Evolutionary conservation across 1,284 basidiomycete species (phyloP).

Genomic region (Moesziomyces parantarcticus): DNA sequence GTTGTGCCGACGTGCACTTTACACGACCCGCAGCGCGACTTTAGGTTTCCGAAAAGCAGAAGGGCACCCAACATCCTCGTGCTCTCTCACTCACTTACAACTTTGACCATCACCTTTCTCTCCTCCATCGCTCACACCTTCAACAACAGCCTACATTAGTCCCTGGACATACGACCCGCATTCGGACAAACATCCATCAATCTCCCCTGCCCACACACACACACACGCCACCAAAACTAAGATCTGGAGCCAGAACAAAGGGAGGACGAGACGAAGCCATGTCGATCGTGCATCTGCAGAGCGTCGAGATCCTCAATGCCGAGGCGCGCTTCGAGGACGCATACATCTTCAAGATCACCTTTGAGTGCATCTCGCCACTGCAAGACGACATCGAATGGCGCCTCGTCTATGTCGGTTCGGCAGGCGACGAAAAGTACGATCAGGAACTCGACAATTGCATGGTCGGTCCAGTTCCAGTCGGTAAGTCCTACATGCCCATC

Average conservation of each 20-base stretch:
- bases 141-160: background rate
- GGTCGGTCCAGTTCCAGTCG: constrained; percentile 87
- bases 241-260: background rate
- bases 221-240: background rate
- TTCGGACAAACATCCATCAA: background rate
- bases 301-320: constrained; percentile 64
- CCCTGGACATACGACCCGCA: background rate
- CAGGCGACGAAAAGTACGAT: constrained; percentile 88
- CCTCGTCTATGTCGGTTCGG: constrained; percentile 95
- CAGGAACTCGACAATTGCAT: constrained; percentile 84
- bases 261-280: constrained; percentile 26
- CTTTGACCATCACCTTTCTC: background rate
- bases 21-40: constrained; percentile 10
- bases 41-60: background rate
- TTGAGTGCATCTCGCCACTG: constrained; percentile 93
- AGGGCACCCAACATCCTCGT: background rate
- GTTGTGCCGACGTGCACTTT: constrained; percentile 3
- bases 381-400: constrained; percentile 97
- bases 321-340: constrained; percentile 73
- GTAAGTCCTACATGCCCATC: constrained; percentile 20
- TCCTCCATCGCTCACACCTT: background rate
- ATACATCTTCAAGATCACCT: constrained; percentile 95
- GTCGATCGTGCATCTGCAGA: constrained; percentile 66
- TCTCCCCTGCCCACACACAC: background rate
- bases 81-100: background rate